Evolutionary conservation across 1,139 yeast species (phyloP), one percentile per base, ranked within the genome.

Genomic region (Sugiyamaella paludigena): DNA sequence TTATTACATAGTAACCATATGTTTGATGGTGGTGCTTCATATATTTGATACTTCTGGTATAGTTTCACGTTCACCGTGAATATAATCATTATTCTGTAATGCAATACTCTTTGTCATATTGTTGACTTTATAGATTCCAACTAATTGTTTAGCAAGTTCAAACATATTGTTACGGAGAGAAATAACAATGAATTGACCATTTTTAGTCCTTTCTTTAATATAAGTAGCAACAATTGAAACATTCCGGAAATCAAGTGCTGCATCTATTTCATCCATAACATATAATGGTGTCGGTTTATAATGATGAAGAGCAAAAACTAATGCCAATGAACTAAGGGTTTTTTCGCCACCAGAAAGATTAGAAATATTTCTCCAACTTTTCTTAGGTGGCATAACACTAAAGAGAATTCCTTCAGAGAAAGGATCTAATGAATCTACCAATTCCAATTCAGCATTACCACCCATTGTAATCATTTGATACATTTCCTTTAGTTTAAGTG

Each of bases 221-320:
- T 94, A 94, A 62, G 91, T 91, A 2, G 98, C 99, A 49, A 94
- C 96, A 69, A 92, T 92, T 11, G 96, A 87, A 43, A 94, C 98
- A 63, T 94, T 94, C 65, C 98, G 76, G 70, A 92, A 94, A 71
- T 94, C 99, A 58, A 94, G 76, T 1, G 99, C 99, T 0, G 99
- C 99, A 71, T 94, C 99, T 60, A 94, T 92, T 71, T 94, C 99
- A 72, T 94, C 99, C 99, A 94, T 94, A 33, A 94, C 98, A 65
- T 94, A 94, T 42, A 94, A 72, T 7, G 99, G 98, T 0, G 98
- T 94, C 1, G 99, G 99, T 65, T 89, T 92, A 67, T 88, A 94
- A 60, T 87, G 87, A 66, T 94, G 98, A 40, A 94, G 77, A 0
- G 98, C 98, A 77, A 94, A 94, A 4, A 94, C 98, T 57, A 94